phyloP scores from a whole-genome alignment of 129 eudicot species.

The Centaurea solstitialis region DNA sequence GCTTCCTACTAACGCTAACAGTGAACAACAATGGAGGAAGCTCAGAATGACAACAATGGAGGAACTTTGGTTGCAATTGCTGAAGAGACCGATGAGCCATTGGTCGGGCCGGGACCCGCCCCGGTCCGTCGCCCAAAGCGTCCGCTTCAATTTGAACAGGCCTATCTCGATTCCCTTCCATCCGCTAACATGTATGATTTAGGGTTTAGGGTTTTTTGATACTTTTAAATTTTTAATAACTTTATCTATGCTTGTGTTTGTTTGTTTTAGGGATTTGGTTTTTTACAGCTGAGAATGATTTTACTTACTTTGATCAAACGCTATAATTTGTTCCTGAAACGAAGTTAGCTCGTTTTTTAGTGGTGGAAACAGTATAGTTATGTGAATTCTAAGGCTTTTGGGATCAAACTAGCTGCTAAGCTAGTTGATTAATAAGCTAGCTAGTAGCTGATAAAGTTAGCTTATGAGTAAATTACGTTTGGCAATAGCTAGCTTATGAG shows the following conservation, averaged over 20 bases:
- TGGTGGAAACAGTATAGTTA: not conserved
- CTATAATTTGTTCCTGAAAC: no score
- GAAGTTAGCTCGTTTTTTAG: not conserved
- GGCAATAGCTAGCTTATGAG: no score
- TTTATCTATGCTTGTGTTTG: not conserved
- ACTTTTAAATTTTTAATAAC: not conserved
- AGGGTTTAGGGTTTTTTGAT: conserved; percentile 32
- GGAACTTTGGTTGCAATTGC: conserved; percentile 23
- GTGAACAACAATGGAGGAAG: conserved; percentile 35
- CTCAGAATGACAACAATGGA: conserved; percentile 35
- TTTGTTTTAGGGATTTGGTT: conserved; percentile 21
- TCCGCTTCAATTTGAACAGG: conserved; percentile 94
- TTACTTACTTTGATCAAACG: no score
- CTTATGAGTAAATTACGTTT: no score
- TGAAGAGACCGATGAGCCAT: conserved; percentile 29
- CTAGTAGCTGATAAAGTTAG: no score
- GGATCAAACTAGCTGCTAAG: no score
- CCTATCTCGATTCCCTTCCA: conserved; percentile 92
- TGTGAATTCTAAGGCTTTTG: not conserved
- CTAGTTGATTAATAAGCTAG: no score
- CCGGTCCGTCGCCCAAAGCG: conserved; percentile 78
- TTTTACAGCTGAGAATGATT: conserved; percentile 4
- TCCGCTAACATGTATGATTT: conserved; percentile 84
- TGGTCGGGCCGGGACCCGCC: conserved; percentile 88
- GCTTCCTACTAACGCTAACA: conserved; percentile 15